Conservation (phyloP, 2,329 filamentous ascomycete species). For the Botrytis fabae region DNA sequence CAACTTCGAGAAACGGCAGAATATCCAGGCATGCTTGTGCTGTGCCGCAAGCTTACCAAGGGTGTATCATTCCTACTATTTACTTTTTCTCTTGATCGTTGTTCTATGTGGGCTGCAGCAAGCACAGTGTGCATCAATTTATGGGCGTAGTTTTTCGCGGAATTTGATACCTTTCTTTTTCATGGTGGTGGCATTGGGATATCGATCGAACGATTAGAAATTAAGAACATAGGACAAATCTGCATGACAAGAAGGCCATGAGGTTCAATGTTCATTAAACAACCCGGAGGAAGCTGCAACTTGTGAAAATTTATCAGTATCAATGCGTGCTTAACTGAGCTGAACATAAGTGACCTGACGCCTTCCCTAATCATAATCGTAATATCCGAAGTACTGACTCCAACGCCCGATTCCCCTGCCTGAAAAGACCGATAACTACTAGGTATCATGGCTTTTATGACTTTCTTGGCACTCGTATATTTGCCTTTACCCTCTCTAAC, state of each 20-base stretch:
- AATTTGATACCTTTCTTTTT: neutral
- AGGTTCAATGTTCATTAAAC: neutral
- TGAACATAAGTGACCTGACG: slow-evolving; percentile 1
- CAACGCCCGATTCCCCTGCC: neutral
- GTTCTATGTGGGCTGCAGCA: neutral
- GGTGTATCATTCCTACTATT: neutral
- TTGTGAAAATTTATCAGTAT: neutral
- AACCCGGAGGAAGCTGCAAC: neutral
- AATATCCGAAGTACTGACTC: neutral
- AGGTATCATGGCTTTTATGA: neutral
- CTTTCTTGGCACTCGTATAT: slow-evolving; percentile 52
- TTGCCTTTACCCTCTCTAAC: slow-evolving; percentile 67
- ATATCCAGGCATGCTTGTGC: neutral
- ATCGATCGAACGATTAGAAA: neutral
- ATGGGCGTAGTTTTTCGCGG: neutral
- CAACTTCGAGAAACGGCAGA: neutral
- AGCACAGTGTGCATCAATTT: neutral
- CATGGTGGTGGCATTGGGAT: neutral
- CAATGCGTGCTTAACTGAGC: slow-evolving; percentile 4
- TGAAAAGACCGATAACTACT: neutral
- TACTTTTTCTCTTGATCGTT: neutral
- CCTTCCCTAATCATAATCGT: neutral
- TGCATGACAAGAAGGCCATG: neutral
- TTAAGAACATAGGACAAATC: neutral
- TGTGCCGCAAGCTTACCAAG: neutral